Conservation (phyloP, 176 grass and related monocot genomes). For the Hsuehochloa calcarea region DNA sequence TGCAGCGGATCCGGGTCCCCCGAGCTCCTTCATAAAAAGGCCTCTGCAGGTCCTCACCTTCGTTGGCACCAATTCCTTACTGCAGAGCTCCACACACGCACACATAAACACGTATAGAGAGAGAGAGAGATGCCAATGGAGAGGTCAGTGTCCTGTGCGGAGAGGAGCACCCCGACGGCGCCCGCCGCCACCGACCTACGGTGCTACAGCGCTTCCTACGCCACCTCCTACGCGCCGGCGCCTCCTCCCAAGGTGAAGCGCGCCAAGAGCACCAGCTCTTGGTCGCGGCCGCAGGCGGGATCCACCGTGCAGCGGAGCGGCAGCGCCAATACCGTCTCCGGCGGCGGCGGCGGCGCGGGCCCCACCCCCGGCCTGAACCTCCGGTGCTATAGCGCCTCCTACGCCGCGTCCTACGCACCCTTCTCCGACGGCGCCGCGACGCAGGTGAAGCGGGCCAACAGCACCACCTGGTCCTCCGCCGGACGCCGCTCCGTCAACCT, state of each 20-base stretch:
- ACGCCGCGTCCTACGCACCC: constrained; percentile 50
- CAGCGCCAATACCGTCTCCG: constrained; percentile 28
- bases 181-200: constrained; percentile 32
- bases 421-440: background rate
- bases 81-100: background rate
- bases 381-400: constrained; percentile 65
- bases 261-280: constrained; percentile 26
- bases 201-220: constrained; percentile 58
- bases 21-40: background rate
- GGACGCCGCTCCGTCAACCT: constrained; percentile 51
- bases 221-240: constrained; percentile 26
- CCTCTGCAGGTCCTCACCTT: background rate
- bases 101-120: background rate
- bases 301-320: constrained; percentile 24
- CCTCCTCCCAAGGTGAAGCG: constrained; percentile 14
- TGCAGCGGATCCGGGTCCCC: constrained; percentile 2
- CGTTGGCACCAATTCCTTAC: background rate
- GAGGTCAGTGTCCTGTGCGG: constrained; percentile 50
- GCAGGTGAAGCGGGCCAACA: constrained; percentile 31
- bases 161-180: constrained; percentile 15
- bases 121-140: constrained; percentile 36
- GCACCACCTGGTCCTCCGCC: constrained; percentile 30
- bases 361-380: constrained; percentile 42
- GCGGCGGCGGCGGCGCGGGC: background rate
- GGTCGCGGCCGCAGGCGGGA: background rate